These are phyloP conservation scores for Castanea sativa DNA, from an alignment of 306 rosid genomes.

Conservation along the genomic window DNA sequence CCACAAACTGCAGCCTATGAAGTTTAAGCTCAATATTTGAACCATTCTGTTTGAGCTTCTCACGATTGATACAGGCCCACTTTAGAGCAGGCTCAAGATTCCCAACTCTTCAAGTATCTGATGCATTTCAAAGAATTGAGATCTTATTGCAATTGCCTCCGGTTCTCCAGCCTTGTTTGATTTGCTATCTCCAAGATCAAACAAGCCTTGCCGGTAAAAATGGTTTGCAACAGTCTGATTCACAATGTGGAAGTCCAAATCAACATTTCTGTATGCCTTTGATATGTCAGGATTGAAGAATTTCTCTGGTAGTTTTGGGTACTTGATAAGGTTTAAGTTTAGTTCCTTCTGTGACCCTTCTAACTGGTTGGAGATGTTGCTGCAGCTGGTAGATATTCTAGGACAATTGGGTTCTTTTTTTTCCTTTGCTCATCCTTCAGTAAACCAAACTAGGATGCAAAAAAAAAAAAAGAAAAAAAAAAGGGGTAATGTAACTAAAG, in stretches of 20 bases:
- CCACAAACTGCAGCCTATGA: conserved; percentile 64
- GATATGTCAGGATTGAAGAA: conserved; percentile 68
- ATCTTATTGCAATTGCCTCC: conserved; percentile 47
- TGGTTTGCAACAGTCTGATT: conserved; percentile 71
- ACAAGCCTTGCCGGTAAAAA: conserved; percentile 63
- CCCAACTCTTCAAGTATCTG: conserved; percentile 53
- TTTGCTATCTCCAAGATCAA: conserved; percentile 76
- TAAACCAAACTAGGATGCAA: no score
- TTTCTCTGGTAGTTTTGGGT: conserved; percentile 61
- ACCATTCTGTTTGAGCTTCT: conserved; percentile 50
- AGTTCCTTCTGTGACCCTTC: conserved; percentile 74
- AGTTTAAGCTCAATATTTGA: conserved; percentile 69
- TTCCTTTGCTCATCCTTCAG: no score
- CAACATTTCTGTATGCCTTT: conserved; percentile 76
- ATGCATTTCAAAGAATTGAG: conserved; percentile 67
- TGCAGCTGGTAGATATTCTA: no score
- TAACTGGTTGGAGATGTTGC: conserved; percentile 32
- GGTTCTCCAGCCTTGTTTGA: conserved; percentile 64
- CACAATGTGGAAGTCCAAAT: conserved; percentile 60
- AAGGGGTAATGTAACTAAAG: no score
- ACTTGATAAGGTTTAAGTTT: conserved; percentile 52
- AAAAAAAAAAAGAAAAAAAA: no score
- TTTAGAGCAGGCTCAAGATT: conserved; percentile 78
- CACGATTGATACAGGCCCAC: conserved; percentile 59
- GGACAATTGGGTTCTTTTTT: no score